phyloP scores from a whole-genome alignment of 306 rosid genomes.

The Senna tora region DNA sequence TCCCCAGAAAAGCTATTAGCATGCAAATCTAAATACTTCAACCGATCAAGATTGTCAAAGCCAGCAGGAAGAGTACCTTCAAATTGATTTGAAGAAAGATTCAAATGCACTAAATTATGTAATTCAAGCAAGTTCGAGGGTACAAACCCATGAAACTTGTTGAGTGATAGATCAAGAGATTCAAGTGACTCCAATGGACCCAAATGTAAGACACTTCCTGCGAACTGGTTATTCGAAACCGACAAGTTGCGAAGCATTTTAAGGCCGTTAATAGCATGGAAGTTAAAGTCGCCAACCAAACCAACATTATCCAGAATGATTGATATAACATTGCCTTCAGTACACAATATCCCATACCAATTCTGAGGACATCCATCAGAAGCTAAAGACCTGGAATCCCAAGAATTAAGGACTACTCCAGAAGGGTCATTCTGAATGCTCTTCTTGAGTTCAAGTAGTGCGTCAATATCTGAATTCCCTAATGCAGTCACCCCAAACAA shows the following conservation, averaged over 20 bases:
- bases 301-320: slow-evolving; percentile 61
- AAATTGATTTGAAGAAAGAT: slow-evolving; percentile 75
- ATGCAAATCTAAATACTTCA: slow-evolving; percentile 59
- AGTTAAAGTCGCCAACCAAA: slow-evolving; percentile 65
- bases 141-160: slow-evolving; percentile 56
- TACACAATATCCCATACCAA: slow-evolving; percentile 70
- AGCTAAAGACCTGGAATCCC: slow-evolving; percentile 68
- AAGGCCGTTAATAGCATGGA: slow-evolving; percentile 61
- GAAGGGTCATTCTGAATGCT: slow-evolving; percentile 65
- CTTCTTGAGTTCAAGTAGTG: slow-evolving; percentile 68
- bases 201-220: slow-evolving; percentile 55
- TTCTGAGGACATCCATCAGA: slow-evolving; percentile 75
- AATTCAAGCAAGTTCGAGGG: slow-evolving; percentile 47
- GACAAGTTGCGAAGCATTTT: slow-evolving; percentile 66
- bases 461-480: slow-evolving; percentile 66
- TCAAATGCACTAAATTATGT: slow-evolving; percentile 48
- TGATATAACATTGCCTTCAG: slow-evolving; percentile 59
- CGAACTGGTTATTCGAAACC: slow-evolving; percentile 62
- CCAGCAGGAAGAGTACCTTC: slow-evolving; percentile 53
- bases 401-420: slow-evolving; percentile 60
- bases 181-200: slow-evolving; percentile 55
- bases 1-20: slow-evolving; percentile 69
- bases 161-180: slow-evolving; percentile 65
- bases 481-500: slow-evolving; percentile 48
- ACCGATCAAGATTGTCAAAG: slow-evolving; percentile 56